Evolutionary conservation across 495 filamentous ascomycete species (phyloP).

Genomic region (Aspergillus incahuasiensis): DNA sequence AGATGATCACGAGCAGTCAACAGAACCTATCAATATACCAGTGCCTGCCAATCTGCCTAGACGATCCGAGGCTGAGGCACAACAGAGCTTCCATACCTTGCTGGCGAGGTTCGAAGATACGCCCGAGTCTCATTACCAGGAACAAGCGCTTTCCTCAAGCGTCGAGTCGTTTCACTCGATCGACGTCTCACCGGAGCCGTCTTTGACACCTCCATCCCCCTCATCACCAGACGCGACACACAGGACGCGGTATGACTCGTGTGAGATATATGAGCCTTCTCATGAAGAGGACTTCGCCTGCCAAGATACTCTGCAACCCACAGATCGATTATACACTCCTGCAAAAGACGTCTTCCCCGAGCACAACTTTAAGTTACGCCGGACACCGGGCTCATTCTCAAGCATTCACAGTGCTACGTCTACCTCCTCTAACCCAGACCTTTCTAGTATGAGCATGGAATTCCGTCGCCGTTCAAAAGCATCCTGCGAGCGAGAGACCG

Average conservation of each 20-base stretch:
- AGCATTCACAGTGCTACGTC: neutral
- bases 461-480: slow-evolving; percentile 49
- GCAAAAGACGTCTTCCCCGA: slow-evolving; percentile 1
- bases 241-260: neutral
- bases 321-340: neutral
- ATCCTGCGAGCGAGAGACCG: slow-evolving; percentile 58
- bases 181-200: slow-evolving; percentile 21
- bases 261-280: too few species aligned
- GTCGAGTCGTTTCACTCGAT: slow-evolving; percentile 60
- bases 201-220: slow-evolving; percentile 21
- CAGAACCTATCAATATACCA: slow-evolving; percentile 19
- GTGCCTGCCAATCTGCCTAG: slow-evolving; percentile 15
- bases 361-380: neutral
- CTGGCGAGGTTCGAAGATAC: slow-evolving; percentile 41
- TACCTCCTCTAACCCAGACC: slow-evolving; percentile 31
- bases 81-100: slow-evolving; percentile 42
- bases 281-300: neutral
- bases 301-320: slow-evolving; percentile 1
- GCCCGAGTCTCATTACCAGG: slow-evolving; percentile 25
- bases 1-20: slow-evolving; percentile 20
- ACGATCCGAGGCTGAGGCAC: slow-evolving; percentile 34
- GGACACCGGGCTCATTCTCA: neutral
- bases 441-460: slow-evolving; percentile 45
- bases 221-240: slow-evolving; percentile 30
- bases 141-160: slow-evolving; percentile 49